phyloP scores from a whole-genome alignment of 2,329 filamentous ascomycete species.

The Didymella segeticola region DNA sequence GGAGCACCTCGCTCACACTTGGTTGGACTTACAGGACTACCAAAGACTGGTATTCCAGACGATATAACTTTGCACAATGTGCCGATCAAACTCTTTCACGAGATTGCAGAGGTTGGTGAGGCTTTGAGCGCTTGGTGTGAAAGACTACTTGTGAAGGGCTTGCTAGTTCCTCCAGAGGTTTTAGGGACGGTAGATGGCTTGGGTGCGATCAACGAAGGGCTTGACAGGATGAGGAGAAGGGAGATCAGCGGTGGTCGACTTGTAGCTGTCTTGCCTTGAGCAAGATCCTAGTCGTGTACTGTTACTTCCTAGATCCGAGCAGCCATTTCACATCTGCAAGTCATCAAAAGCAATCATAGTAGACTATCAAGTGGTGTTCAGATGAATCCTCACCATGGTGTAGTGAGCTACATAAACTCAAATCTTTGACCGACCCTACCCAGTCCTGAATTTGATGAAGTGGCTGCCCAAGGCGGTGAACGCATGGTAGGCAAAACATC shows the following conservation, averaged over 20 bases:
- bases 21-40: slow-evolving; percentile 71
- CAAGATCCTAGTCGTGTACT: background rate
- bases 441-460: too few relatives aligned
- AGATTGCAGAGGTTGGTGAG: slow-evolving; percentile 68
- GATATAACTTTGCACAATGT: slow-evolving; percentile 67
- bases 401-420: too few relatives aligned
- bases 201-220: slow-evolving; percentile 69
- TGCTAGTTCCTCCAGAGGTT: slow-evolving; percentile 68
- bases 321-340: too few relatives aligned
- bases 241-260: slow-evolving; percentile 72
- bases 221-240: slow-evolving; percentile 71
- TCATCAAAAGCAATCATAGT: too few relatives aligned
- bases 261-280: slow-evolving; percentile 51
- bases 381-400: too few relatives aligned
- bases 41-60: slow-evolving; percentile 58
- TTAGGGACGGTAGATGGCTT: slow-evolving; percentile 69
- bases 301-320: too few relatives aligned
- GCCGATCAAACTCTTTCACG: slow-evolving; percentile 79
- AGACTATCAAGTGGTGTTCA: too few relatives aligned
- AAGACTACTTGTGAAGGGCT: slow-evolving; percentile 61
- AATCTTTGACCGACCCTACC: too few relatives aligned
- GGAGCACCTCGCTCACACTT: slow-evolving; percentile 59
- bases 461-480: too few relatives aligned
- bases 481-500: too few relatives aligned
- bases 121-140: slow-evolving; percentile 72